Conservation (phyloP, 768 basidiomycete genomes). For the Tulasnella sp. region DNA sequence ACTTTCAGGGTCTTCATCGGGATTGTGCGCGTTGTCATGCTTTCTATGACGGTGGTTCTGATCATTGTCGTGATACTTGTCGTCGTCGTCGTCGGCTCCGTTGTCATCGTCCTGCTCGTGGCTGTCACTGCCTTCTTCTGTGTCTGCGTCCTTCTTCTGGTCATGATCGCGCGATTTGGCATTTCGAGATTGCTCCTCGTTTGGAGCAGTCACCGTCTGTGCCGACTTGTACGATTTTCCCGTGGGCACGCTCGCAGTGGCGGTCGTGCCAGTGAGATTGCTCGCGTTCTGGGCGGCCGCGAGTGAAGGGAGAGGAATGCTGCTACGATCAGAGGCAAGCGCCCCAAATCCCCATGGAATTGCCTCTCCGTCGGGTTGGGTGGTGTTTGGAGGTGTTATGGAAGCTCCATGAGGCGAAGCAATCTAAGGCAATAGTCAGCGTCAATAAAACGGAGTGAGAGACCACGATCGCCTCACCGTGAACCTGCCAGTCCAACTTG, state of each 20-base stretch:
- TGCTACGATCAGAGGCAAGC: background rate
- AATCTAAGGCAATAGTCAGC: conserved; percentile 22
- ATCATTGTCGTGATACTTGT: background rate
- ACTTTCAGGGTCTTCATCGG: background rate
- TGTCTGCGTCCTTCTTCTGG: background rate
- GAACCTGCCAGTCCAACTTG: conserved; percentile 32
- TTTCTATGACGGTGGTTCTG: background rate
- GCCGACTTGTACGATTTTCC: background rate
- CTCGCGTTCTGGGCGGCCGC: background rate
- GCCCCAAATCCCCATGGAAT: conserved; percentile 30
- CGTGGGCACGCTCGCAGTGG: background rate
- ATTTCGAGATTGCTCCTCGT: background rate
- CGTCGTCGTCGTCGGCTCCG: background rate
- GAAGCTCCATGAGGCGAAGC: conserved; percentile 24
- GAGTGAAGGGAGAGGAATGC: background rate
- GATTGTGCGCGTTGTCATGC: background rate
- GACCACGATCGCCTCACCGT: conserved; percentile 21
- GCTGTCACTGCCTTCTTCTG: background rate
- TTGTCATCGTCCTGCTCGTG: background rate
- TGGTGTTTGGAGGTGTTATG: conserved; percentile 21
- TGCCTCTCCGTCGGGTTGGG: conserved; percentile 27
- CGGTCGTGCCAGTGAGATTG: background rate
- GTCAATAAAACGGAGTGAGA: background rate
- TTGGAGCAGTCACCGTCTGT: background rate
- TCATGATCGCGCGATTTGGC: background rate